A percentile compares a stretch with the other conserved stretches of the same genome.
Conservation (phyloP, 495 filamentous ascomycete genomes). For the Penicillium angulare region DNA sequence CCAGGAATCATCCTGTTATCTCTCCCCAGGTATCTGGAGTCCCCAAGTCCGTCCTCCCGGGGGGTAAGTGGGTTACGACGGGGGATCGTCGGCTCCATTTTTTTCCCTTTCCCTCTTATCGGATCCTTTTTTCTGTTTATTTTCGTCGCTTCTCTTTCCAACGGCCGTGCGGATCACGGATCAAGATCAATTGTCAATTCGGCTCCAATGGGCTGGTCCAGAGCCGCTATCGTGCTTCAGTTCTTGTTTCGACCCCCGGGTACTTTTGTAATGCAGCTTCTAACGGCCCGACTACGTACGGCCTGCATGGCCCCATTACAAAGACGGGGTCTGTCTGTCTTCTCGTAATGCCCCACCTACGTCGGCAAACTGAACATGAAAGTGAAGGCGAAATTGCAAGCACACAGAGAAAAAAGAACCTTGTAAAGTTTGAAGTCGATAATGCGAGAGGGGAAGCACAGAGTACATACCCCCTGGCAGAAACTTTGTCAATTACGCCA, state of each 20-base stretch:
- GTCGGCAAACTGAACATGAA: too few species aligned
- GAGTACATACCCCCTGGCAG: too few species aligned
- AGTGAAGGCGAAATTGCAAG: too few species aligned
- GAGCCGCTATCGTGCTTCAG: background rate
- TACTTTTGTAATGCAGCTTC: conserved; percentile 1
- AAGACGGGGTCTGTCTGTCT: too few species aligned
- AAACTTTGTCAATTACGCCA: too few species aligned
- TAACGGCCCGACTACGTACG: conserved; percentile 5
- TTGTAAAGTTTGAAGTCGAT: too few species aligned
- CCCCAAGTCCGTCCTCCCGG: too few species aligned
- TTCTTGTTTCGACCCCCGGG: background rate
- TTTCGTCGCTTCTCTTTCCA: background rate
- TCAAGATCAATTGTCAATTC: conserved; percentile 2
- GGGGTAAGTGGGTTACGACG: conserved; percentile 1
- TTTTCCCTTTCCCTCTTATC: background rate
- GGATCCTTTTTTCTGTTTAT: background rate
- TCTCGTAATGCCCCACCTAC: too few species aligned
- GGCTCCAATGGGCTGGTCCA: conserved; percentile 9
- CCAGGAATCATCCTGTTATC: too few species aligned
- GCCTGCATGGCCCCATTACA: conserved; percentile 17
- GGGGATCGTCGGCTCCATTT: background rate
- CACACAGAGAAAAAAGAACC: too few species aligned
- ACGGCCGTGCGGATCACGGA: conserved; percentile 1
- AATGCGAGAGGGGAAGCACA: too few species aligned
- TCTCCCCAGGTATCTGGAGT: too few species aligned